phyloP scores from a whole-genome alignment of 352 stramenopile species.

The Globisporangium megalacanthum region DNA sequence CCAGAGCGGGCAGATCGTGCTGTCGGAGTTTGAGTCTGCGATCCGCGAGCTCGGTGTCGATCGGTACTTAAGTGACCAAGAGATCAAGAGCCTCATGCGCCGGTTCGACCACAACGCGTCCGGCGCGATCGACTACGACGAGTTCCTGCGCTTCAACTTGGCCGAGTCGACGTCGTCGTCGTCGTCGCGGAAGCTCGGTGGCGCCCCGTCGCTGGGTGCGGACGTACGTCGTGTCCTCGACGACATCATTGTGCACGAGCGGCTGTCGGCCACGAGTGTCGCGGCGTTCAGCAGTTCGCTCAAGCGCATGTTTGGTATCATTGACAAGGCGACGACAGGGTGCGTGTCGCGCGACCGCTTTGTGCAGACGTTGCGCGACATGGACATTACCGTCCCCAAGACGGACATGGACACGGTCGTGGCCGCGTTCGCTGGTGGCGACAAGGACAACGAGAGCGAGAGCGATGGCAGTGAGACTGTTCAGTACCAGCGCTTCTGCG shows the following conservation, averaged over 20 bases:
- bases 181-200: slow-evolving; percentile 17
- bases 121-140: slow-evolving; percentile 64
- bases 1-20: slow-evolving; percentile 51
- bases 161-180: slow-evolving; percentile 47
- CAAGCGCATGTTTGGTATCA: slow-evolving; percentile 77
- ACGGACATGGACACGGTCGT: slow-evolving; percentile 37
- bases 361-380: slow-evolving; percentile 52
- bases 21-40: slow-evolving; percentile 67
- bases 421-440: slow-evolving; percentile 26
- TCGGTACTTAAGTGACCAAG: slow-evolving; percentile 63
- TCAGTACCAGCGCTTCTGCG: slow-evolving; percentile 53
- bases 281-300: slow-evolving; percentile 55
- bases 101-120: slow-evolving; percentile 65
- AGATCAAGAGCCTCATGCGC: slow-evolving; percentile 77
- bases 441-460: not conserved
- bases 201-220: slow-evolving; percentile 5
- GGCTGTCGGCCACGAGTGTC: slow-evolving; percentile 34
- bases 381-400: slow-evolving; percentile 40
- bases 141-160: slow-evolving; percentile 77
- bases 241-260: slow-evolving; percentile 43
- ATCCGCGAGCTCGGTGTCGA: slow-evolving; percentile 70
- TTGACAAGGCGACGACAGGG: slow-evolving; percentile 67
- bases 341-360: slow-evolving; percentile 41
- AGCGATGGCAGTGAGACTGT: slow-evolving; percentile 20
- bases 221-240: slow-evolving; percentile 36